These are phyloP conservation scores for Aspergillus jensenii DNA, from an alignment of 2,329 filamentous ascomycete genomes.

Conservation along the genomic window DNA sequence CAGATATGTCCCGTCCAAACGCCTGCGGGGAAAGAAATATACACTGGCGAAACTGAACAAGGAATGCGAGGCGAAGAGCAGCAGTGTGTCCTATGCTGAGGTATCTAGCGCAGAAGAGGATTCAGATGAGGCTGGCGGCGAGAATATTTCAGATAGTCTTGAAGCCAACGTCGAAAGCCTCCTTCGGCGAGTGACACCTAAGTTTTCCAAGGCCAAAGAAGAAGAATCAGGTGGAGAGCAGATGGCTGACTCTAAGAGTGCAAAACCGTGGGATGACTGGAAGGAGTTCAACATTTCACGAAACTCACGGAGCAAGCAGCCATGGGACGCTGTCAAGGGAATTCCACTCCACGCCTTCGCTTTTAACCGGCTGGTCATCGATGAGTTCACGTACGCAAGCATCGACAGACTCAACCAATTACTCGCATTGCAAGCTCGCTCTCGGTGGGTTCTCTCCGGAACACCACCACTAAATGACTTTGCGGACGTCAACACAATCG, in stretches of 20 bases:
- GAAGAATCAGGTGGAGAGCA: not conserved
- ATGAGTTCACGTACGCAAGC: slow-evolving; percentile 63
- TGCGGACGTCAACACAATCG: slow-evolving; percentile 60
- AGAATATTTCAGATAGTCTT: slow-evolving; percentile 17
- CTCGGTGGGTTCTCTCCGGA: slow-evolving; percentile 63
- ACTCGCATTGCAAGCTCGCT: slow-evolving; percentile 49
- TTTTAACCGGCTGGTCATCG: slow-evolving; percentile 62
- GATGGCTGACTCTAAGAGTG: not conserved
- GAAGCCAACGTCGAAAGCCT: slow-evolving; percentile 11
- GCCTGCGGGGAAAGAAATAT: slow-evolving; percentile 31
- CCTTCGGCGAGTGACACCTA: slow-evolving; percentile 10
- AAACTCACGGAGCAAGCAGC: not conserved
- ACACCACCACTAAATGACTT: slow-evolving; percentile 61
- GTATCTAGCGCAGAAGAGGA: slow-evolving; percentile 18
- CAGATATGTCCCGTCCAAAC: slow-evolving; percentile 37
- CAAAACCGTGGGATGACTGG: not conserved
- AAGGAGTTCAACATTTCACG: slow-evolving; percentile 22
- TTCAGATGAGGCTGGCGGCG: slow-evolving; percentile 11
- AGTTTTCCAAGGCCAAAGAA: not conserved
- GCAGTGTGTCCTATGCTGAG: slow-evolving; percentile 11
- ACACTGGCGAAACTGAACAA: slow-evolving; percentile 15
- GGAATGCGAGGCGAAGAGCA: not conserved
- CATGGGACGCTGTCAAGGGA: slow-evolving; percentile 27
- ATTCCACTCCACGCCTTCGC: slow-evolving; percentile 59
- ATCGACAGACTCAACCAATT: slow-evolving; percentile 45